Percentiles rank a stretch among this genome's conserved stretches.
These are phyloP conservation scores for Aspergillus chevalieri DNA, from an alignment of 2,329 filamentous ascomycete genomes.

Conservation along the genomic window DNA sequence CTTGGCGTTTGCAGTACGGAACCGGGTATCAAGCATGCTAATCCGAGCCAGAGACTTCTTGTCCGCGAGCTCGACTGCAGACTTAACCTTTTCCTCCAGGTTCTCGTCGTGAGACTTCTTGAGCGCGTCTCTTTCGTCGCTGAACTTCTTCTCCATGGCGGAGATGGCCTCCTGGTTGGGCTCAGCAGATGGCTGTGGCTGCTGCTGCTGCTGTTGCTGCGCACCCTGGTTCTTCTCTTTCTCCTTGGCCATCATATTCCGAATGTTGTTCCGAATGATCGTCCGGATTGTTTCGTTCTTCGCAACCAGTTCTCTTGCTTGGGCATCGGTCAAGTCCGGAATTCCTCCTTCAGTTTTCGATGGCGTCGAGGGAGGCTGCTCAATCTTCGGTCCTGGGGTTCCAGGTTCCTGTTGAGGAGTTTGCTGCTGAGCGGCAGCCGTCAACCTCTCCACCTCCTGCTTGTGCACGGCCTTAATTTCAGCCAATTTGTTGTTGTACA, in stretches of 20 bases:
- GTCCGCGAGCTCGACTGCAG: slow-evolving; percentile 62
- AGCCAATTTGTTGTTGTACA: slow-evolving; percentile 62
- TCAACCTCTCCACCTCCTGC: slow-evolving; percentile 45
- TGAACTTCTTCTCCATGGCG: slow-evolving; percentile 34
- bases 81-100: slow-evolving; percentile 52
- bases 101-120: slow-evolving; percentile 49
- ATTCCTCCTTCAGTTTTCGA: slow-evolving; percentile 29
- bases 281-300: slow-evolving; percentile 45
- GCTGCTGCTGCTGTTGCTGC: slow-evolving; percentile 11
- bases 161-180: slow-evolving; percentile 31
- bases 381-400: slow-evolving; percentile 14
- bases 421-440: slow-evolving; percentile 33
- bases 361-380: slow-evolving; percentile 23
- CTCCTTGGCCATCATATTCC: slow-evolving; percentile 38
- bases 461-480: slow-evolving; percentile 48
- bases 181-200: slow-evolving; percentile 15
- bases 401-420: slow-evolving; percentile 13
- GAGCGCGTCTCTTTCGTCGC: slow-evolving; percentile 35
- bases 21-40: slow-evolving; percentile 71
- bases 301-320: slow-evolving; percentile 46
- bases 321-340: slow-evolving; percentile 42
- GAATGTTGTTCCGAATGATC: slow-evolving; percentile 55
- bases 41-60: slow-evolving; percentile 70
- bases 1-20: slow-evolving; percentile 61
- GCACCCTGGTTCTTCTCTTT: slow-evolving; percentile 33